phyloP scores from a whole-genome alignment of 805 yeast species.

The Metschnikowia arizonensis region DNA sequence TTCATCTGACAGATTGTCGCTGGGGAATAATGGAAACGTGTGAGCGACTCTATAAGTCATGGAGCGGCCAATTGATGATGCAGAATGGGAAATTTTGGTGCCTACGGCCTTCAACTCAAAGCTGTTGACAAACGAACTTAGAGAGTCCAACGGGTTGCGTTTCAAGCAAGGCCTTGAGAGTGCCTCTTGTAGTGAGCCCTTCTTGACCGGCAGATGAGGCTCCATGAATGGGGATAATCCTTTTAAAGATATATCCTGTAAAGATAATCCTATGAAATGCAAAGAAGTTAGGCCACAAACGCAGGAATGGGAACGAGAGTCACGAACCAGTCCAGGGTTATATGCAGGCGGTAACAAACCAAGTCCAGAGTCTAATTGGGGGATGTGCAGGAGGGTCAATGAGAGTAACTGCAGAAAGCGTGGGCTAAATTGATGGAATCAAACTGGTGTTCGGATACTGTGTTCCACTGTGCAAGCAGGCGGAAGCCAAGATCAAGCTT shows the following conservation, averaged over 20 bases:
- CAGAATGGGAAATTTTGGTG: slow-evolving; percentile 14
- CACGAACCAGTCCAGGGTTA: background rate
- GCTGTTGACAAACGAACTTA: slow-evolving; percentile 17
- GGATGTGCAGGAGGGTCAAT: too few relatives aligned
- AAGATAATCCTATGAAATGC: background rate
- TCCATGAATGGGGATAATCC: background rate
- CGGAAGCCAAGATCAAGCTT: slow-evolving; percentile 3
- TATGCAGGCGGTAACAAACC: too few relatives aligned
- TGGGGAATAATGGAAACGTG: slow-evolving; percentile 10
- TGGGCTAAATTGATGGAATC: background rate
- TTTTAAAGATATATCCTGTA: background rate
- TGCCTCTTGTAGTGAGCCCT: background rate
- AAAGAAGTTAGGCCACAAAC: slow-evolving; percentile 3
- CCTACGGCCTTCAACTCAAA: slow-evolving; percentile 15
- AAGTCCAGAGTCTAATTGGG: too few relatives aligned
- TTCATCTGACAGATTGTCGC: slow-evolving; percentile 10
- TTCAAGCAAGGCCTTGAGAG: background rate
- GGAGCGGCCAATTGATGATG: slow-evolving; percentile 12
- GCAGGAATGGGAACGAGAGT: background rate
- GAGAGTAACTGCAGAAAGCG: background rate
- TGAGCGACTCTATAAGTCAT: slow-evolving; percentile 11
- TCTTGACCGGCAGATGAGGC: background rate
- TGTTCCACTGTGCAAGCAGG: slow-evolving; percentile 4
- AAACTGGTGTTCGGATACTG: background rate
- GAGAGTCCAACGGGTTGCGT: slow-evolving; percentile 14